Conservation (phyloP, 352 stramenopile species). For the Vaucheria bursata region DNA sequence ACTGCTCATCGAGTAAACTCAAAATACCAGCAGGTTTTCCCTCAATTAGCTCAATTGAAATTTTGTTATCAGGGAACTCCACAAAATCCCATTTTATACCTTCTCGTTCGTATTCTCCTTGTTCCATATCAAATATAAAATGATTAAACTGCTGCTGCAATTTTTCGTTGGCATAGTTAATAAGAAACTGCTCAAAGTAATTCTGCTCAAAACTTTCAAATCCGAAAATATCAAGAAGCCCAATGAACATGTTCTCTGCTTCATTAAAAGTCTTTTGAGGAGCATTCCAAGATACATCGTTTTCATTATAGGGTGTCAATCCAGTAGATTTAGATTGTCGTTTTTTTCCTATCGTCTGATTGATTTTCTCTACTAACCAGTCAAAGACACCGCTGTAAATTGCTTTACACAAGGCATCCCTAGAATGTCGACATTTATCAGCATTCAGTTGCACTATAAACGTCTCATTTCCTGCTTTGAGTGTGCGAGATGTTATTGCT, state of each 20-base stretch:
- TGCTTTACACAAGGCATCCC: slow-evolving; percentile 44
- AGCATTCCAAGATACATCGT: neutral
- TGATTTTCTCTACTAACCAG: slow-evolving; percentile 50
- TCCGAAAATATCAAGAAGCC: slow-evolving; percentile 64
- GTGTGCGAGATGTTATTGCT: slow-evolving; percentile 38
- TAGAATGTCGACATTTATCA: slow-evolving; percentile 36
- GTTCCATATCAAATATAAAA: slow-evolving; percentile 65
- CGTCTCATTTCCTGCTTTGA: slow-evolving; percentile 42
- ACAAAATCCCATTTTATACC: slow-evolving; percentile 76
- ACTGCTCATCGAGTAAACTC: slow-evolving; percentile 72
- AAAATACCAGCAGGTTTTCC: slow-evolving; percentile 52
- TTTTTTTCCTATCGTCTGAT: slow-evolving; percentile 40
- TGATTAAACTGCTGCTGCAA: slow-evolving; percentile 75
- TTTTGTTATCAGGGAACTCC: slow-evolving; percentile 73
- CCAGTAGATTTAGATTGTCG: neutral
- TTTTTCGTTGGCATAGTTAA: slow-evolving; percentile 74
- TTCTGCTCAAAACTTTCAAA: slow-evolving; percentile 74
- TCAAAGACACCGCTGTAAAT: slow-evolving; percentile 52
- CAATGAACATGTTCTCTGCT: slow-evolving; percentile 30
- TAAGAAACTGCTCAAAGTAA: slow-evolving; percentile 71
- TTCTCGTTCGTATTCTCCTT: slow-evolving; percentile 71
- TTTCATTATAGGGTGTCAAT: neutral
- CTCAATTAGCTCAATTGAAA: slow-evolving; percentile 50
- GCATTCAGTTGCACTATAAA: slow-evolving; percentile 42
- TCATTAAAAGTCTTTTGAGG: neutral